Evolutionary conservation across 2,329 filamentous ascomycete species (phyloP), one percentile per base, ranked within the genome.

Genomic region (Fusarium kyushuense): DNA sequence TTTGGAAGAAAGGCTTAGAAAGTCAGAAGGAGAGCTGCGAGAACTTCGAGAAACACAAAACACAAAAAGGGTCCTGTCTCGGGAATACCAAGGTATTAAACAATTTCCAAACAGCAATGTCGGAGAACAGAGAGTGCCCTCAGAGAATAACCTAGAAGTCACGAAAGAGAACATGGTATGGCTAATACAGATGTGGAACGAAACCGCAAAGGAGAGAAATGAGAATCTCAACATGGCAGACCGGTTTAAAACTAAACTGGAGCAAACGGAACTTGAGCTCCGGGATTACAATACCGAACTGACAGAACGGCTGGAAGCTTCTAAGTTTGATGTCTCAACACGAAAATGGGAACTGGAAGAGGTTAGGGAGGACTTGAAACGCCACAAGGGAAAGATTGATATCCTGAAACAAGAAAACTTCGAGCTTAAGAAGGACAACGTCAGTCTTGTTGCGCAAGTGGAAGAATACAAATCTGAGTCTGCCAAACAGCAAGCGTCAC

Each of bases 341-440:
- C 33, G 5, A 5, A 36, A 11, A 36, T 12, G 10, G 35, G n/a
- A 38, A 19, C 35, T 38, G 13, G 35, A 38, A 11, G 8, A 7
- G 3, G 3, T 6, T 13, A 11, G 19, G 1, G 12, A 8, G 0
- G 6, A 19, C 10, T 19, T 11, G 0, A 38, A 8, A 19, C 1
- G 6, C 1, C 11, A 19, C 1, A 16, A 47, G 19, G 14, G 4
- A 13, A 4, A 17, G 6, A 23, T 17, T 17, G 2, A 1, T 6
- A 8, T 2, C 0, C 19, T 47, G 5, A n/a, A 23, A 12, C 14
- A 17, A 42, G 21, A 42, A 9, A 42, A 42, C 10, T 21, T 14
- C 10, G 14, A 42, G 21, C 40, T 38, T 4, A 8, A 21, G 11
- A 21, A 8, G 6, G n/a, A 38, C 10, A 19, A 21, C 0, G 10